Conservation (phyloP, 140 eudicot genomes). For the Ambrosia hybrid region DNA sequence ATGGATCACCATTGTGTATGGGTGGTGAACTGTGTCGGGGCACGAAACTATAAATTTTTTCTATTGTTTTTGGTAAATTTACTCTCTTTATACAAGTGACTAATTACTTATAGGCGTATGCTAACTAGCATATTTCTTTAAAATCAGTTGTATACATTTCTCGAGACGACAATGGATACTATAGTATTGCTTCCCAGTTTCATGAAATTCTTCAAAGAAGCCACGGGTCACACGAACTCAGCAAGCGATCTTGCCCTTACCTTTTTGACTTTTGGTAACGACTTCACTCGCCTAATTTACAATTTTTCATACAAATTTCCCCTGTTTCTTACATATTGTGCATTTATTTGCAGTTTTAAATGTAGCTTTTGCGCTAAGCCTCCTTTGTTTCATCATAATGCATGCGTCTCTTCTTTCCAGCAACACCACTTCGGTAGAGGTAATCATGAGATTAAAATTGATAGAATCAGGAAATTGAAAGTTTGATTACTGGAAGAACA, state of each 20-base stretch:
- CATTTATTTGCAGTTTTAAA: slow-evolving; percentile 83
- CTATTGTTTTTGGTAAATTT: slow-evolving; percentile 75
- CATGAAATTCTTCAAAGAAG: slow-evolving; percentile 58
- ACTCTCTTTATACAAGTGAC: slow-evolving; percentile 9
- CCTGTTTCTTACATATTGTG: slow-evolving; percentile 55
- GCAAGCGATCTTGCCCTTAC: slow-evolving; percentile 71
- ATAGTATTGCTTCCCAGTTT: slow-evolving; percentile 66
- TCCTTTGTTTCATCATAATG: slow-evolving; percentile 78
- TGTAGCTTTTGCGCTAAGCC: slow-evolving; percentile 79
- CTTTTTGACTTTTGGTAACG: slow-evolving; percentile 71
- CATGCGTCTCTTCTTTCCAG: slow-evolving; percentile 67
- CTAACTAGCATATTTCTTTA: slow-evolving; percentile 1
- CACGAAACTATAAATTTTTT: slow-evolving; percentile 82
- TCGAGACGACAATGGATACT: slow-evolving; percentile 70
- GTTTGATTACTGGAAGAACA: too few relatives aligned
- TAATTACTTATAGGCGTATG: not conserved
- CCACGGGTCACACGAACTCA: slow-evolving; percentile 46
- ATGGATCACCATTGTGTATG: slow-evolving; percentile 98
- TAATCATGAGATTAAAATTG: slow-evolving; percentile 20
- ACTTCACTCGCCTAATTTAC: slow-evolving; percentile 6
- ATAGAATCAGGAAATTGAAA: too few relatives aligned
- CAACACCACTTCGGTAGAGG: slow-evolving; percentile 91
- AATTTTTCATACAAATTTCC: slow-evolving; percentile 1
- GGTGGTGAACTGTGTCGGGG: slow-evolving; percentile 97
- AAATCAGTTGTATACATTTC: slow-evolving; percentile 64